These are phyloP conservation scores for Aegilops longissima DNA, from an alignment of 176 grass and related monocot genomes.

Conservation along the genomic window DNA sequence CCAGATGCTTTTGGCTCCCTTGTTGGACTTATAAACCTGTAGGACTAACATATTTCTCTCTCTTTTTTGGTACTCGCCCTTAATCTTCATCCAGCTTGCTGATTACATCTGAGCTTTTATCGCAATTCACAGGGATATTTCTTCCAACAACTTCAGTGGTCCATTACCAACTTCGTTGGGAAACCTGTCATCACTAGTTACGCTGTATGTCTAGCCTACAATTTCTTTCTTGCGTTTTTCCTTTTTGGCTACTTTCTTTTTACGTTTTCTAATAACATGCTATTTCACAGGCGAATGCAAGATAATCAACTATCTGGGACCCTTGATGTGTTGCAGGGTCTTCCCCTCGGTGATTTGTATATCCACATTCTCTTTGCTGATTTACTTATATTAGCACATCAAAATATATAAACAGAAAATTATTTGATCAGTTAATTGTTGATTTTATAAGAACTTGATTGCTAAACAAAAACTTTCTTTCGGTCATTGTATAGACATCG, in stretches of 20 bases:
- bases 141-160: constrained; percentile 85
- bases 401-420: background rate
- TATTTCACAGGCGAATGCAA: constrained; percentile 70
- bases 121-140: constrained; percentile 67
- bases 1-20: constrained; percentile 80
- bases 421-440: constrained; percentile 15
- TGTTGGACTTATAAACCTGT: constrained; percentile 90
- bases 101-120: constrained; percentile 26
- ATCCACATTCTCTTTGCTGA: constrained; percentile 22
- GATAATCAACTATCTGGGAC: constrained; percentile 74
- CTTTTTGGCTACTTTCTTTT: background rate
- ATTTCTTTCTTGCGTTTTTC: constrained; percentile 27
- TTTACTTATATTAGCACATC: constrained; percentile 15
- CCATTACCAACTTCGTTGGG: constrained; percentile 81
- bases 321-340: constrained; percentile 83
- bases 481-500: background rate
- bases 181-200: constrained; percentile 75
- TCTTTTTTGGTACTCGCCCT: background rate
- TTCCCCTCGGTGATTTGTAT: constrained; percentile 93
- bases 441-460: constrained; percentile 16
- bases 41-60: constrained; percentile 18
- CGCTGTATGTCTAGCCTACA: constrained; percentile 69
- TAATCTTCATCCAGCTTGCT: background rate
- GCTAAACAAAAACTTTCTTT: constrained; percentile 6
- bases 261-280: constrained; percentile 16